Base-by-base conservation (phyloP, 495 filamentous ascomycete species). In the Penicillium cosmopolitanum region DNA sequence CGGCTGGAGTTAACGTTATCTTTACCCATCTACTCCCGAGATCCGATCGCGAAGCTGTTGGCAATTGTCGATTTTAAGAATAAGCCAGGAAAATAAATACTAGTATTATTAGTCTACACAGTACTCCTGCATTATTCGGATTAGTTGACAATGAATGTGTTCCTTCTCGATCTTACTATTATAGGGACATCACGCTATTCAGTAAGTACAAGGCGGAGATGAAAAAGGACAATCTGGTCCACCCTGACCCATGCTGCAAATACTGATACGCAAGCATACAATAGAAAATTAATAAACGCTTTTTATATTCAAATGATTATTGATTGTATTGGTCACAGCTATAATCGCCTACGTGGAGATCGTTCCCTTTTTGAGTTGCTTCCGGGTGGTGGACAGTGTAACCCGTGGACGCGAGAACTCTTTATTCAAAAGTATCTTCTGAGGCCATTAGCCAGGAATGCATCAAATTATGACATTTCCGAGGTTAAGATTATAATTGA, bases 11-110 rank as follows among this genome's bases (percentile, higher is more conserved):
- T 8, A 33, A 50, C 9, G 12, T 21, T 21, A 46, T 46, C 46
- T 48, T 48, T 6, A 36, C 33, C 51, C 51, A 38, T 53, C 51
- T 53, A 53, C 36, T 36, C 51, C 36, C 36, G 36, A n/a, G 36
- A n/a, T 40, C 36, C 36, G 36, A 40, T n/a, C 36, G 15, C 36
- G 3, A 40, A 40, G 36, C 36, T 40, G 11, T n/a, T 40, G 4
- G 36, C 36, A 12, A n/a, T 40, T 40, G 11, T 4, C 23, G 23
- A 23, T 23, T 13, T 40, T 40, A 4, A 13, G 36, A 40, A 38
- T 23, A 19, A 46, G 15, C 43, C 16, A 46, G 43, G 2, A 18
- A 46, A 12, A n/a, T n/a, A 40, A 40, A 40, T 40, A 38, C 4
- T 15, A n/a, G 25, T 7, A 31, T 9, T 9, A 23, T 40, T 12